Evolutionary conservation across 2,329 filamentous ascomycete genomes (phyloP), one percentile per base, ranked within the genome.

Genomic region (Pseudogymnoascus verrucosus): DNA sequence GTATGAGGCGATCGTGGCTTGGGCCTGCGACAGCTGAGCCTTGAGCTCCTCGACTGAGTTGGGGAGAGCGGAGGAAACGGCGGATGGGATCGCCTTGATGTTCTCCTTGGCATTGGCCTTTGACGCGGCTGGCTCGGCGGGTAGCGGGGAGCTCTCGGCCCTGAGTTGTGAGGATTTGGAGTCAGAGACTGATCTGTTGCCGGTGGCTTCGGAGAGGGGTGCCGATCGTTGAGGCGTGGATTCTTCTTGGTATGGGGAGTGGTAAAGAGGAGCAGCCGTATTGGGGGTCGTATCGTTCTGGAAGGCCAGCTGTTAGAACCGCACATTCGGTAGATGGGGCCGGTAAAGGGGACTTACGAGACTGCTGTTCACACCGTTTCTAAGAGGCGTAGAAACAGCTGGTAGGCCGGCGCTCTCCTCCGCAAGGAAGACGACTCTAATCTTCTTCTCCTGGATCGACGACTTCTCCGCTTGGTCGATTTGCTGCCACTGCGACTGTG

Each of bases 391-490:
- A 34, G 26, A 57, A 57, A 57, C 47, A 57, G 47, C 62, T 54
- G 64, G 62, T 34, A 63, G 51, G 21, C 47, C 47, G 39, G 64
- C 37, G 42, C 82, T 82, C 60, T 85, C 83, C 8, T 88, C 81
- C 59, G 89, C 77, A 44, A 97, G 81, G 82, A 93, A 99, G 69
- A 83, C 83, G 68, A 99, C 95, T 57, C 93, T 88, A 70, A 99
- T 99, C 82, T 98, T 99, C 80, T 89, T 91, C 81, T 99, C 95
- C 72, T 92, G 86, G 65, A 99, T 88, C 21, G 84, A 81, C 12
- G 83, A 81, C 78, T 96, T 98, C 64, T 90, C 83, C 8, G 83
- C 83, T 73, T 87, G 84, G 80, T 95, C 80, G 74, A 89, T 80
- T 84, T 82, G 80, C 69, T 81, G 85, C 86, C 93, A 96, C 68